Conservation (phyloP, 1,139 yeast genomes). For the Hanseniaspora sp. region DNA sequence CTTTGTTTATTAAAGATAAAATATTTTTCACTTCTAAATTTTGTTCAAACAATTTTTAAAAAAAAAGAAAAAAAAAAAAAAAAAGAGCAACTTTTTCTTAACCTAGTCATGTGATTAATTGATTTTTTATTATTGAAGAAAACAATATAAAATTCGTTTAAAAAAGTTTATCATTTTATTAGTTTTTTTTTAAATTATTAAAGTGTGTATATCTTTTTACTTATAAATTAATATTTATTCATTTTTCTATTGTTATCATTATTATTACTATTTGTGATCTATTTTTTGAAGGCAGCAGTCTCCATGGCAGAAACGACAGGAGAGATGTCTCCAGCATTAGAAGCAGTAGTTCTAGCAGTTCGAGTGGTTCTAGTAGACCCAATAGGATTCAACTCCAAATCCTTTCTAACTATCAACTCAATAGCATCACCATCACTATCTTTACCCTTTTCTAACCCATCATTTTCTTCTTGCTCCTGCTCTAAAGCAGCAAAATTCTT, state of each 20-base stretch:
- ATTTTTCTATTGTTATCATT: neutral
- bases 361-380: neutral
- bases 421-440: neutral
- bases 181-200: too few relatives aligned
- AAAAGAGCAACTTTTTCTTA: too few relatives aligned
- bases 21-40: too few relatives aligned
- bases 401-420: neutral
- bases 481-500: constrained; percentile 1
- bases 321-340: neutral
- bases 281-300: constrained; percentile 9
- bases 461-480: neutral
- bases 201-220: too few relatives aligned
- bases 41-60: too few relatives aligned
- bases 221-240: too few relatives aligned
- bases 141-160: too few relatives aligned
- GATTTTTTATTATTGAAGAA: too few relatives aligned
- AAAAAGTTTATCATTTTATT: too few relatives aligned
- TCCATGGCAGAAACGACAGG: constrained; percentile 15
- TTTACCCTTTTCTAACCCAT: neutral
- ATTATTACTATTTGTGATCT: neutral
- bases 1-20: too few relatives aligned
- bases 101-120: too few relatives aligned
- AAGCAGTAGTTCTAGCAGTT: neutral
- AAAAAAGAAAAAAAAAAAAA: too few relatives aligned
- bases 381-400: constrained; percentile 13